Evolutionary conservation across 176 grass and related monocot genomes (phyloP).

Genomic region (Dendrocalamus sinicus): DNA sequence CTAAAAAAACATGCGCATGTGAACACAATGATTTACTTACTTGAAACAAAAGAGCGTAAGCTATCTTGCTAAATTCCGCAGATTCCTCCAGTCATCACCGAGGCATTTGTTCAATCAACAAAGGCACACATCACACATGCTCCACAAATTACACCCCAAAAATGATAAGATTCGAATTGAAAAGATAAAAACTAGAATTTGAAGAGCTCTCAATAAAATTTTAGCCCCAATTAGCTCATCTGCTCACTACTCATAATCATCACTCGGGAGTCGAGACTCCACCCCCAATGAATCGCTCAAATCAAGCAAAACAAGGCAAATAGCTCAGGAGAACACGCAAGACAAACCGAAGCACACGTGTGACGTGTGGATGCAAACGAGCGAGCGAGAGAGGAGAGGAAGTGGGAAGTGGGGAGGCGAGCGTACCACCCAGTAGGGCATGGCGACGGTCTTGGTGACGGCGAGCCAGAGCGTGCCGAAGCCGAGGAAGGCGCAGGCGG

Average conservation of each 20-base stretch:
- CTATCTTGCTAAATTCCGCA: background rate
- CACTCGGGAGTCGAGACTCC: background rate
- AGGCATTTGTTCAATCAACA: background rate
- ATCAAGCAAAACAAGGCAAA: background rate
- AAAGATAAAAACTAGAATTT: background rate
- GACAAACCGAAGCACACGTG: background rate
- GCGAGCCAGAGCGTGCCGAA: constrained; percentile 83
- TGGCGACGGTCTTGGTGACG: constrained; percentile 70
- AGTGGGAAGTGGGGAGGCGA: background rate
- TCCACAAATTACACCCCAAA: background rate
- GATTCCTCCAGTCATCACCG: background rate
- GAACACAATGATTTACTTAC: constrained; percentile 9
- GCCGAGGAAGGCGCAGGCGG: constrained; percentile 77
- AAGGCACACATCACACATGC: background rate
- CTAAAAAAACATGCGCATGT: constrained; percentile 19
- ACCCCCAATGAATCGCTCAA: background rate
- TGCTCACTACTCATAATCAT: background rate
- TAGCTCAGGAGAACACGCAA: background rate
- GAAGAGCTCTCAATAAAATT: background rate
- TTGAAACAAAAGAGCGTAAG: constrained; percentile 21
- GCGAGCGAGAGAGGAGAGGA: background rate
- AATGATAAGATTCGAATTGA: background rate
- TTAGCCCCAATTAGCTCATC: background rate
- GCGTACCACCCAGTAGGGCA: constrained; percentile 81
- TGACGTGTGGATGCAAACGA: background rate